Percentiles rank a stretch among this genome's conserved stretches.
phyloP scores from a whole-genome alignment of 176 grass and related monocot genomes.

The Bonia amplexicaulis region DNA sequence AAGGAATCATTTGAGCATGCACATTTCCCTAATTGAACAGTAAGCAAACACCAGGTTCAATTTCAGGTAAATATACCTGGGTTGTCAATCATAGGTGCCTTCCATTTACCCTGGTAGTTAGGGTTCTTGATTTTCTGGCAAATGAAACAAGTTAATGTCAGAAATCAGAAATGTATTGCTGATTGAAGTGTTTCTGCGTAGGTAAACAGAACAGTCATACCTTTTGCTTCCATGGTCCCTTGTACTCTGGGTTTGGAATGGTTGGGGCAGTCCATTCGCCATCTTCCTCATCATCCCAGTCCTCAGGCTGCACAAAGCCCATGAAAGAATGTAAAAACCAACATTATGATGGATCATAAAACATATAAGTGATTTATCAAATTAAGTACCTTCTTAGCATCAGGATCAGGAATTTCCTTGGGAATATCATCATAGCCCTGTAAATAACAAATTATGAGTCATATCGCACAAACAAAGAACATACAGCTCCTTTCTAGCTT shows the following conservation, averaged over 20 bases:
- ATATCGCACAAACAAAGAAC: neutral
- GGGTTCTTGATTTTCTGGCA: conserved; percentile 96
- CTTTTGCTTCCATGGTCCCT: conserved; percentile 90
- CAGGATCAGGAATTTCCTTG: conserved; percentile 75
- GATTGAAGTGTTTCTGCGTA: neutral
- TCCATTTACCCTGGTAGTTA: conserved; percentile 94
- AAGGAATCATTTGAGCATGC: neutral
- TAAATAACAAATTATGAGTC: neutral
- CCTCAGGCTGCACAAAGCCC: conserved; percentile 57
- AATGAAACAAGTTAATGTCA: neutral
- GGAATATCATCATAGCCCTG: conserved; percentile 87
- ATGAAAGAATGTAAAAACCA: neutral
- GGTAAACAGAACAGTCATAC: conserved; percentile 18
- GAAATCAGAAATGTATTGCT: neutral
- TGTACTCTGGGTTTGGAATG: conserved; percentile 92
- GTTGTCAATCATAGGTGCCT: conserved; percentile 91
- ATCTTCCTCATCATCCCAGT: conserved; percentile 96
- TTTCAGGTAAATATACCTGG: conserved; percentile 53
- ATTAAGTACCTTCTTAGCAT: conserved; percentile 70
- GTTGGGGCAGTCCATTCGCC: conserved; percentile 92
- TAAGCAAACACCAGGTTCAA: neutral
- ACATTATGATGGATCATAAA: neutral
- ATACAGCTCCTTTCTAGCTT: neutral
- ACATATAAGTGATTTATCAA: neutral
- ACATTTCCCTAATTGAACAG: neutral